These are phyloP conservation scores for Candida pseudocylindracea DNA, from an alignment of 1,139 yeast species.

Conservation along the genomic window DNA sequence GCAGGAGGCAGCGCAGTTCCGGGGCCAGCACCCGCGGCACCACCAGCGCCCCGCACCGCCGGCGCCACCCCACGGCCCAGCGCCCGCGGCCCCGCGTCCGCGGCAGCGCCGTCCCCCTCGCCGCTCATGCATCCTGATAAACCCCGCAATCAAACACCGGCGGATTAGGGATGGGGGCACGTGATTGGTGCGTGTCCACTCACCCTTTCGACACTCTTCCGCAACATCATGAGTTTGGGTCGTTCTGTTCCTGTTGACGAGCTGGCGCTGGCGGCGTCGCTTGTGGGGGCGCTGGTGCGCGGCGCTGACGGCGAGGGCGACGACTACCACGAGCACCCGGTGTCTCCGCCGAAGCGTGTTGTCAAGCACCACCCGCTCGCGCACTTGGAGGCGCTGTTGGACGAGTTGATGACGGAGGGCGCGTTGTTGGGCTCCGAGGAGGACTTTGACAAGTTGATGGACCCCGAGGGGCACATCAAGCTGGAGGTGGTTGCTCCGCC, in stretches of 20 bases:
- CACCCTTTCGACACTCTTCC: no score
- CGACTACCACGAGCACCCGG: constrained; percentile 23
- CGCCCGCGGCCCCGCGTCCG: no score
- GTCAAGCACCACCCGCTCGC: constrained; percentile 4
- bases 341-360: constrained; percentile 5
- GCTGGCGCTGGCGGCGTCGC: constrained; percentile 25
- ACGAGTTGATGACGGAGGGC: constrained; percentile 35
- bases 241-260: constrained; percentile 6
- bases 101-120: no score
- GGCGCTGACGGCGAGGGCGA: constrained; percentile 26
- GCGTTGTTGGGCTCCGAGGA: constrained; percentile 37
- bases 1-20: constrained; percentile 15
- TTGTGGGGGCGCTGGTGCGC: constrained; percentile 30
- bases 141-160: no score
- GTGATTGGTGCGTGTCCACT: no score
- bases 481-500: constrained; percentile 14
- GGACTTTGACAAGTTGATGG: constrained; percentile 27
- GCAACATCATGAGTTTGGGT: no score
- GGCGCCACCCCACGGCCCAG: constrained; percentile 48
- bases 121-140: no score
- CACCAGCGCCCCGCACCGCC: constrained; percentile 52
- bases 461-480: constrained; percentile 27
- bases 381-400: constrained; percentile 22
- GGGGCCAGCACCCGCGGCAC: constrained; percentile 58
- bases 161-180: no score